A percentile compares a stretch with the other conserved stretches of the same genome.
Conservation (phyloP, 306 rosid genomes). For the Cicer chorassanicum region DNA sequence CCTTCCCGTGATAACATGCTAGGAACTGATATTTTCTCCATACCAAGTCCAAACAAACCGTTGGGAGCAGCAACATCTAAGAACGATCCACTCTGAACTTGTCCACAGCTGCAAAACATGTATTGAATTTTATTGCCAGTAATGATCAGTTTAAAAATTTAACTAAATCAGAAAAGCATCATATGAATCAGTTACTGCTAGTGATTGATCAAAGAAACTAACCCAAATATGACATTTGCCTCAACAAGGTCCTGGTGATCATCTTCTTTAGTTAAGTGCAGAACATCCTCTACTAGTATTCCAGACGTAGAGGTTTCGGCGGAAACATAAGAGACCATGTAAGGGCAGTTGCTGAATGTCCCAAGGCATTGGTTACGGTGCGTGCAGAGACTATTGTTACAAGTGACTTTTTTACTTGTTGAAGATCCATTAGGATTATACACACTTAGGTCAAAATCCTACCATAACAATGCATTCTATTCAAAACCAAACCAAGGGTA, state of each 20-base stretch:
- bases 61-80: constrained; percentile 94
- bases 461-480: constrained; percentile 29
- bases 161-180: constrained; percentile 16
- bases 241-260: constrained; percentile 60
- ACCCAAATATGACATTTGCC: constrained; percentile 90
- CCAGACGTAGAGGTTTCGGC: constrained; percentile 90
- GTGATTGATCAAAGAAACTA: constrained; percentile 45
- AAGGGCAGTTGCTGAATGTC: constrained; percentile 74
- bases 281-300: constrained; percentile 80
- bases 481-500: constrained; percentile 29
- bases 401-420: constrained; percentile 77
- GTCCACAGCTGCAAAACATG: constrained; percentile 77
- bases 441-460: constrained; percentile 80
- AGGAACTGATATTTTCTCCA: constrained; percentile 98
- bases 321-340: constrained; percentile 85
- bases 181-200: not conserved
- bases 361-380: constrained; percentile 68
- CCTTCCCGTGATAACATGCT: constrained; percentile 88
- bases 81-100: constrained; percentile 91
- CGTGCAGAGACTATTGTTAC: constrained; percentile 70
- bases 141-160: not conserved
- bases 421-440: constrained; percentile 83
- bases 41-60: constrained; percentile 94
- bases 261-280: constrained; percentile 71
- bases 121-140: constrained; percentile 31